A percentile compares a stretch with the other conserved stretches of the same genome.
Conservation (phyloP, 805 yeast genomes). For the Wickerhamiella kurtzmanii region DNA sequence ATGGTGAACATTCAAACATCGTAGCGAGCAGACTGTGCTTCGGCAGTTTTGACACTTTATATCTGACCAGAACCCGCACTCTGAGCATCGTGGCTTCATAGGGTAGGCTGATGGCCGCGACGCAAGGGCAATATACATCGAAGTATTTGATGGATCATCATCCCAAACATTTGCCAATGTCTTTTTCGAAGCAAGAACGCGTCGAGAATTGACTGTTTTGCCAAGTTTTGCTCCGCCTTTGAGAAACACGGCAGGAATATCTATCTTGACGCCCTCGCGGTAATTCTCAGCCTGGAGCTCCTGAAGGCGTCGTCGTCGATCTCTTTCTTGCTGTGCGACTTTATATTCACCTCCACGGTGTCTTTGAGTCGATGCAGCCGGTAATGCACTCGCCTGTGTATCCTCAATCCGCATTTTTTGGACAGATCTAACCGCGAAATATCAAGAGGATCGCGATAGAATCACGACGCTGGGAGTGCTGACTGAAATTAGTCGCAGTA, state of each 20-base stretch:
- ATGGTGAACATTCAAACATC: slow-evolving; percentile 26
- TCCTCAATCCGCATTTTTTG: background rate
- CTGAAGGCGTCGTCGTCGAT: slow-evolving; percentile 14
- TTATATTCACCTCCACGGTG: background rate
- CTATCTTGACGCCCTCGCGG: slow-evolving; percentile 16
- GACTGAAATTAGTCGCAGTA: too few relatives aligned
- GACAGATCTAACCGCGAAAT: too few relatives aligned
- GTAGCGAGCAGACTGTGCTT: slow-evolving; percentile 25
- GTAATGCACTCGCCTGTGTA: background rate
- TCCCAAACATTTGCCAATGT: slow-evolving; percentile 29
- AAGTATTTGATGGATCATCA: slow-evolving; percentile 28
- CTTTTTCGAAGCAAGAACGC: slow-evolving; percentile 28
- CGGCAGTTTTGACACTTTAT: slow-evolving; percentile 28
- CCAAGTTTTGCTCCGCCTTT: slow-evolving; percentile 19
- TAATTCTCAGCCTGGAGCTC: slow-evolving; percentile 19
- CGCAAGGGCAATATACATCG: slow-evolving; percentile 21
- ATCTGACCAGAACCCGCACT: slow-evolving; percentile 30
- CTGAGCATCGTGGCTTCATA: slow-evolving; percentile 24
- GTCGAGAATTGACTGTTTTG: slow-evolving; percentile 24
- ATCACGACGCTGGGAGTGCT: too few relatives aligned
- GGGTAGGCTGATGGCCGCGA: slow-evolving; percentile 29
- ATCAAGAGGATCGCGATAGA: too few relatives aligned
- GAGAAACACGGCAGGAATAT: slow-evolving; percentile 17
- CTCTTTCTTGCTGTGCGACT: slow-evolving; percentile 12
- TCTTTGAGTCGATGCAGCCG: background rate